Evolutionary conservation across 129 eudicot species (phyloP).

Genomic region (Calendula officinalis): DNA sequence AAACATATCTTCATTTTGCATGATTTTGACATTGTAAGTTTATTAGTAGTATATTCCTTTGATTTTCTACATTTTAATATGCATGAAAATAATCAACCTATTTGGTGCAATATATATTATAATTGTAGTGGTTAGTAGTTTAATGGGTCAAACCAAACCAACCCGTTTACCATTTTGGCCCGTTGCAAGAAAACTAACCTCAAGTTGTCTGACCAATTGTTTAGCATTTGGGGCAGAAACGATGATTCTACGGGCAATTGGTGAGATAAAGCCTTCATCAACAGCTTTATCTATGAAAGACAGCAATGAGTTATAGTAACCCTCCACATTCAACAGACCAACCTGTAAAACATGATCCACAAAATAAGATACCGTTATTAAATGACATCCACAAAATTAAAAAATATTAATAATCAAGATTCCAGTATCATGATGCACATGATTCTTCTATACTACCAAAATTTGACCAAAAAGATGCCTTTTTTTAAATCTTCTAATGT

Average conservation of each 20-base stretch:
- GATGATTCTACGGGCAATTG: slow-evolving; percentile 76
- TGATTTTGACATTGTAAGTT: too few species aligned
- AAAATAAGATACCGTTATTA: slow-evolving; percentile 18
- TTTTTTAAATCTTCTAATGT: slow-evolving; percentile 9
- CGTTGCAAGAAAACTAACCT: slow-evolving; percentile 44
- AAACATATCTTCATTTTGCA: too few species aligned
- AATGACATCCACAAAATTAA: not conserved
- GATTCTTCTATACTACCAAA: slow-evolving; percentile 27
- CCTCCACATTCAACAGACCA: slow-evolving; percentile 94
- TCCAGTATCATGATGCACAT: not conserved
- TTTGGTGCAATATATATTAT: too few species aligned
- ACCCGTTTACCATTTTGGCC: not conserved
- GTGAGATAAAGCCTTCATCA: slow-evolving; percentile 95
- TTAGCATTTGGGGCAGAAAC: slow-evolving; percentile 84
- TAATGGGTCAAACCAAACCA: too few species aligned
- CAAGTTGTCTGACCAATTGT: slow-evolving; percentile 74
- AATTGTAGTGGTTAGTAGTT: too few species aligned
- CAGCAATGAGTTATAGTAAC: slow-evolving; percentile 84
- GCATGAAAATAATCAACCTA: too few species aligned
- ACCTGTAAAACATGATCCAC: slow-evolving; percentile 59
- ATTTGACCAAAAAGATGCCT: slow-evolving; percentile 44
- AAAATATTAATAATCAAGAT: slow-evolving; percentile 1
- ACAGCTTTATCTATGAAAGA: slow-evolving; percentile 93
- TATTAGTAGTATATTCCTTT: too few species aligned
- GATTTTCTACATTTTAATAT: too few species aligned